Conservation (phyloP, 1,139 yeast genomes). For the Scheffersomyces parashehatae region DNA sequence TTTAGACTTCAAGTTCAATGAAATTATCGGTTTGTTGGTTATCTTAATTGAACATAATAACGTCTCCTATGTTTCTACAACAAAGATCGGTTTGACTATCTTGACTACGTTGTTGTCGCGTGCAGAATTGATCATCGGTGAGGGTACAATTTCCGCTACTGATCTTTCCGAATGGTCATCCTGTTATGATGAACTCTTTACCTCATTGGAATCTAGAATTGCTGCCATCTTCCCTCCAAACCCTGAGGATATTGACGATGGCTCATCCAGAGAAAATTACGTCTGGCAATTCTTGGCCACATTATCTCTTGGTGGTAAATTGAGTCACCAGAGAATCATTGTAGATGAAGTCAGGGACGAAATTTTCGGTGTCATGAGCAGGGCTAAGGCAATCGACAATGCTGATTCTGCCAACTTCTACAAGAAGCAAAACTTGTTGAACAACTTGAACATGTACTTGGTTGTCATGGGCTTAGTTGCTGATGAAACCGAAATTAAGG, state of each 20-base stretch:
- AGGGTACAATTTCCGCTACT: conserved; percentile 59
- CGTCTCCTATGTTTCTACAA: conserved; percentile 72
- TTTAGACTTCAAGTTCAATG: conserved; percentile 79
- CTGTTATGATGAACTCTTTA: conserved; percentile 81
- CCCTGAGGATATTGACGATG: conserved; percentile 58
- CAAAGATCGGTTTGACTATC: conserved; percentile 84
- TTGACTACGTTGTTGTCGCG: conserved; percentile 87
- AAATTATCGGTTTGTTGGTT: conserved; percentile 78
- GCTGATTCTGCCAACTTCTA: conserved; percentile 55
- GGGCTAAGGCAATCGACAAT: conserved; percentile 69
- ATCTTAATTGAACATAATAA: conserved; percentile 72
- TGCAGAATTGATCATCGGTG: conserved; percentile 91
- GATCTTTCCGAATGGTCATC: conserved; percentile 74
- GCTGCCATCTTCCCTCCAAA: conserved; percentile 81
- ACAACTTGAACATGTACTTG: conserved; percentile 86
- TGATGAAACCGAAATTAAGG: conserved; percentile 63
- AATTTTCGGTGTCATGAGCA: conserved; percentile 84
- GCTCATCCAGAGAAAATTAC: conserved; percentile 59
- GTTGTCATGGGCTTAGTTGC: conserved; percentile 97
- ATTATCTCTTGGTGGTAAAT: conserved; percentile 86
- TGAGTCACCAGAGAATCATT: conserved; percentile 90
- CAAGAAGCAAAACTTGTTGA: conserved; percentile 65
- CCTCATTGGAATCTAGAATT: conserved; percentile 76
- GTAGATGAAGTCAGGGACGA: conserved; percentile 95
- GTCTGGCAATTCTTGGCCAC: conserved; percentile 98